Evolutionary conservation across 116 monocot genomes (phyloP), one percentile per base, ranked within the genome.

Genomic region (Posidonia oceanica): DNA sequence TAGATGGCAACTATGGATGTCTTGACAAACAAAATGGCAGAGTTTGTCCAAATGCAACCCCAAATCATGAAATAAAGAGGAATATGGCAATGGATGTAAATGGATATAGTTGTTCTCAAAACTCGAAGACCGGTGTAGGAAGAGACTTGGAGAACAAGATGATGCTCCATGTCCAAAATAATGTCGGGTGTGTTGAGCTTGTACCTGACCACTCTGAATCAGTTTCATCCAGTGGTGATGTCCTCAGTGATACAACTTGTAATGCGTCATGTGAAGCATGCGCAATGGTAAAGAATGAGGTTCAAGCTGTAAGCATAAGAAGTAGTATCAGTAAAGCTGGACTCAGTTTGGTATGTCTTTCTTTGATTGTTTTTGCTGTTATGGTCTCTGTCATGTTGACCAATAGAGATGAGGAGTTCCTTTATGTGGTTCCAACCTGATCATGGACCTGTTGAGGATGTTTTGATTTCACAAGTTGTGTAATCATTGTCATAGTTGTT

Each of bases 191-290:
- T 64, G 52, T 18, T 15, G 82, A 79, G 71, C 1, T 16, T 63
- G 69, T 64, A 16, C 40, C n/a, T 61, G 76, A 84, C 55, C 58
- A 56, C 51, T 76, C 75, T 59, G 94, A 94, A 61, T 89, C 89
- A 3, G 87, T 87, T 22, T 84, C 87, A 54, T 94, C 94, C 17
- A 84, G 79, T 51, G 79, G 58, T 61, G 87, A 82, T 51, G 41
- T 75, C 13, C 52, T 48, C 36, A 66, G 75, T 39, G 3, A 17
- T 14, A 69, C 48, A 71, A 72, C 39, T 64, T 14, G 42, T 16
- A 38, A 72, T 59, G 56, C 13, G 5, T 61, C 36, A 3, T 39
- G 71, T 41, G 61, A 55, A 64, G 66, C 52, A 69, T 40, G 58
- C 22, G 37, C 11, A 21, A 51, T 48, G 53, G 76, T 29, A 36